Evolutionary conservation across 495 filamentous ascomycete species (phyloP).

Genomic region (Talaromyces borbonicus): DNA sequence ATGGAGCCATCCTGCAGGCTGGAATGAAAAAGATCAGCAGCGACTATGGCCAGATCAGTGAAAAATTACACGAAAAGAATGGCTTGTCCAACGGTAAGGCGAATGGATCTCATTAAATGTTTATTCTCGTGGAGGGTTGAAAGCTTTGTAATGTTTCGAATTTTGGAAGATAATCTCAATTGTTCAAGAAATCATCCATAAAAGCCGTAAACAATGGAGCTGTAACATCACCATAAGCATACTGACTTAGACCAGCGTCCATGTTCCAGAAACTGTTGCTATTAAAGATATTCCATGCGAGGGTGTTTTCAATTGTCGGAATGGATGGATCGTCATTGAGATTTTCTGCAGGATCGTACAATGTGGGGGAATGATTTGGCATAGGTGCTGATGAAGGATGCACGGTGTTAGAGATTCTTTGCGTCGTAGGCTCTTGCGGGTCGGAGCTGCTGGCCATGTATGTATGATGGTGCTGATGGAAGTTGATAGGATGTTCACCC

Average conservation of each 20-base stretch:
- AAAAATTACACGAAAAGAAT: slow-evolving; percentile 5
- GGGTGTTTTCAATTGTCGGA: slow-evolving; percentile 10
- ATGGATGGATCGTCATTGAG: not conserved
- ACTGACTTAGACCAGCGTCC: slow-evolving; percentile 21
- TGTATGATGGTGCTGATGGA: not conserved
- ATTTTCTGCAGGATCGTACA: not conserved
- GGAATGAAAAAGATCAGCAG: slow-evolving; percentile 20
- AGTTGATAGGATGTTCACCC: not conserved
- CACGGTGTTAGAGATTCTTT: not conserved
- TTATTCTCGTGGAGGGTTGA: not conserved
- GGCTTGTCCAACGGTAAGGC: slow-evolving; percentile 8
- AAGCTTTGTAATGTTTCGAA: not conserved
- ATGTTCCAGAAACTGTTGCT: slow-evolving; percentile 19
- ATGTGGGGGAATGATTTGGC: not conserved
- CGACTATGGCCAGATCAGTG: slow-evolving; percentile 19
- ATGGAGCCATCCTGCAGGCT: slow-evolving; percentile 19
- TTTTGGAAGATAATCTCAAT: slow-evolving; percentile 12
- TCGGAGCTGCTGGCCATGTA: not conserved
- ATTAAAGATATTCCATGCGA: slow-evolving; percentile 16
- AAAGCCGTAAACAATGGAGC: not conserved
- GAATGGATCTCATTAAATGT: slow-evolving; percentile 2
- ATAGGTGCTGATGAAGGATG: not conserved
- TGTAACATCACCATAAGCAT: slow-evolving; percentile 18
- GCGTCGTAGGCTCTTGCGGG: not conserved
- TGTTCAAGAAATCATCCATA: slow-evolving; percentile 6